Base-by-base conservation (phyloP, 1,284 basidiomycete species). In the Thelephora terrestris region DNA sequence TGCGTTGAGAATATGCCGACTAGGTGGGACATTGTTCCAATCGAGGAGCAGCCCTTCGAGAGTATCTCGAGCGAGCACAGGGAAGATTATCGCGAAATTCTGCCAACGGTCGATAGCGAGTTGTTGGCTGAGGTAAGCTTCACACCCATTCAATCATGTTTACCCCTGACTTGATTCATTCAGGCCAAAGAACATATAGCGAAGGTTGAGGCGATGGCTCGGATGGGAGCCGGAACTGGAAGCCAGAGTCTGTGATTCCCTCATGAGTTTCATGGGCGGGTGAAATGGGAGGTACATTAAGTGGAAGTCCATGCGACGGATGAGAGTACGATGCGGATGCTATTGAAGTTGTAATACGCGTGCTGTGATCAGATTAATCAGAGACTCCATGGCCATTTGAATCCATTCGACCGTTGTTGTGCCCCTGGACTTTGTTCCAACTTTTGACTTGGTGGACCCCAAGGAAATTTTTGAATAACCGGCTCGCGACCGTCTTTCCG, bases 1-100 rank as follows among this genome's bases (percentile, higher is more conserved):
- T 83, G 74, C 51, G 78, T 88, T 45, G 76, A 76, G 53, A 84
- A 87, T 57, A 63, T 73, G 16, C 87, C 86, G 5, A 85, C 82
- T 36, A 69, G 70, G 46, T 87, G 81, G 79, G 73, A 79, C 49
- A 68, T 87, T 16, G 58, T 74, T 1, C 79, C 83, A 0, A 42
- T 20, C 20, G 21, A 42, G 21, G 39, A 42, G 39, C 21, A 42
- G 5, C 5, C 20, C n/a, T 23, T 42, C 21, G 39, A 42, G 21
- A 18, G 39, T 9, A 42, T 20, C 21, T 21, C 12, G 18, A 42
- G 39, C 25, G 39, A 12, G 39, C 69, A 65, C 60, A 64, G 71
- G 39, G 76, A 75, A 5, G 76, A 80, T 43, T 53, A 59, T 10
- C 58, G 64, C 12, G 84, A 87, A 60, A 64, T 64, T 9, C 62